Evolutionary conservation across 106 monocot species (phyloP).

Genomic region (Narthecium ossifragum): DNA sequence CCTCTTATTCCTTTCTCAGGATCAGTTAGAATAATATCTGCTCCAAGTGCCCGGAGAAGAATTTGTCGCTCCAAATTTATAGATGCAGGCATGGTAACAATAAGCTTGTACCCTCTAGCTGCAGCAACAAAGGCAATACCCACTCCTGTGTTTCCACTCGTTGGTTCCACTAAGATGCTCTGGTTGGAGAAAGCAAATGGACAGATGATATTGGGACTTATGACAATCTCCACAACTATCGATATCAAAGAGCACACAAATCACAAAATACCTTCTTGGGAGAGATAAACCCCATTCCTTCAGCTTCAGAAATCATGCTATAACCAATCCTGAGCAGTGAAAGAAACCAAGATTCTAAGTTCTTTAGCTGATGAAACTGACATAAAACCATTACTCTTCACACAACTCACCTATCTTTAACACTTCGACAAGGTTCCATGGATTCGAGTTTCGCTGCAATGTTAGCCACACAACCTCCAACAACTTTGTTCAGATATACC

Average conservation of each 20-base stretch:
- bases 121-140: constrained; percentile 91
- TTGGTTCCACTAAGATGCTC: constrained; percentile 85
- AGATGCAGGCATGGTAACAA: constrained; percentile 83
- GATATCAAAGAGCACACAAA: not conserved
- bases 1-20: constrained; percentile 78
- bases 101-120: constrained; percentile 80
- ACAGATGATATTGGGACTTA: not conserved
- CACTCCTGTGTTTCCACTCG: constrained; percentile 83
- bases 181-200: constrained; percentile 19
- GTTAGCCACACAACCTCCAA: constrained; percentile 90
- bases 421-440: constrained; percentile 96
- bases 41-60: constrained; percentile 76
- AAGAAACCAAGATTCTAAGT: too few species aligned
- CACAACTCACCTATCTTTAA: constrained; percentile 72
- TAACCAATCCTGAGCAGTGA: constrained; percentile 61
- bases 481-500: constrained; percentile 94
- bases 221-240: not conserved
- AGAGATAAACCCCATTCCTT: constrained; percentile 72
- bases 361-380: too few species aligned
- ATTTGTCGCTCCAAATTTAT: constrained; percentile 79
- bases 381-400: not conserved
- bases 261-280: constrained; percentile 49
- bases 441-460: constrained; percentile 97
- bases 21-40: constrained; percentile 87
- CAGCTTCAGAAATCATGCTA: constrained; percentile 92